phyloP scores from a whole-genome alignment of 345 rosid genomes.

The Linum usitatissimum region DNA sequence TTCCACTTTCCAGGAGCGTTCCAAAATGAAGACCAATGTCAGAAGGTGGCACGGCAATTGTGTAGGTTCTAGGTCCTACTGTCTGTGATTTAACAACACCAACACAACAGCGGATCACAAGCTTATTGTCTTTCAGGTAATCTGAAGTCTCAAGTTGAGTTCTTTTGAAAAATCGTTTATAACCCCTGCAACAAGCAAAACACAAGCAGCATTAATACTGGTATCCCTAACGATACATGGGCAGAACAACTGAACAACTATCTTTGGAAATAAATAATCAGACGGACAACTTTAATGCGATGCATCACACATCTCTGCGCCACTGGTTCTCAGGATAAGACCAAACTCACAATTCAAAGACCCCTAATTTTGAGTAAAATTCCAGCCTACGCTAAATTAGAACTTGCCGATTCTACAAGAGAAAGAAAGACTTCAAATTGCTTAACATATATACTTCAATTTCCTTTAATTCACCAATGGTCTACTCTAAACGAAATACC shows the following conservation, averaged over 20 bases:
- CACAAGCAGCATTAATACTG: neutral
- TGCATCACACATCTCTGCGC: neutral
- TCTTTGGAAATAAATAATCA: too few relatives aligned
- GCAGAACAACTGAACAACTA: neutral
- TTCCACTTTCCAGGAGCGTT: slow-evolving; percentile 21
- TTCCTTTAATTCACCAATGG: neutral
- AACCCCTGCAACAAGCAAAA: slow-evolving; percentile 4
- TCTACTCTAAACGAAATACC: neutral
- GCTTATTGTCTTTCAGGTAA: neutral
- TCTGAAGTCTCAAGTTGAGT: slow-evolving; percentile 4
- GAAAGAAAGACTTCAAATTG: neutral
- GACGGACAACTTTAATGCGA: neutral
- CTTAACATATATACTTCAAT: neutral
- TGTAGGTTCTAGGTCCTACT: slow-evolving; percentile 21
- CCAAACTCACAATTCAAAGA: neutral
- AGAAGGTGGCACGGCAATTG: slow-evolving; percentile 20
- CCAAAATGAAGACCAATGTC: slow-evolving; percentile 27
- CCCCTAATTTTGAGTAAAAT: neutral
- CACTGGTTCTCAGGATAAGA: neutral
- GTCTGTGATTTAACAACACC: slow-evolving; percentile 21
- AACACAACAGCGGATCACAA: neutral
- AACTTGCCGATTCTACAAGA: too few relatives aligned
- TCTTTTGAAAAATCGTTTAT: slow-evolving; percentile 1
- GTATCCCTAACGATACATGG: neutral
- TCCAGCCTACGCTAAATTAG: too few relatives aligned